Base-by-base conservation (phyloP, 129 eudicot genomes). In the Tagetes patula region DNA sequence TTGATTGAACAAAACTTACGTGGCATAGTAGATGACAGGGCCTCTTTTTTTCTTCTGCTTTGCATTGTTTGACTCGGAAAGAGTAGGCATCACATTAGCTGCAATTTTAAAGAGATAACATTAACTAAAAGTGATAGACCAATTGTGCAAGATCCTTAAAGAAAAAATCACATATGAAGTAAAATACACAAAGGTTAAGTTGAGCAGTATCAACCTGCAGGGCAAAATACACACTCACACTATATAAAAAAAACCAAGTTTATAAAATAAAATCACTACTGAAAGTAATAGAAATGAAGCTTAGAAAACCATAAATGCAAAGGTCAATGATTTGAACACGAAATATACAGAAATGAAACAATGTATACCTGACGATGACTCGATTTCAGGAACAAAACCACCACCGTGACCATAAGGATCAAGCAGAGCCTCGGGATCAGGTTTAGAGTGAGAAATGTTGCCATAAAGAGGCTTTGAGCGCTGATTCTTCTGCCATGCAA, bases 401-500 rank as follows among this genome's bases (percentile, higher is more conserved):
- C 98, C 98, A 1, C 96, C 98, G 8, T 76, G 86, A 71, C 71
- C 85, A 5, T 84, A 42, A 4, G 96, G 98, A 69, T 94, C 96
- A 1, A 76, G 37, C 2, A 73, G 32, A 6, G 96, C 96, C 82
- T 80, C 78, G 0, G 96, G 95, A 55, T 82, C 66, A 53, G 92
- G 83, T 76, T 76, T 82, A 3, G 95, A 84, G 45, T 61, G 86
- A 38, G 81, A 33, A 1, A 81, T 59, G 53, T 61, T 76, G 3
- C 83, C 75, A 13, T 56, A 48, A 3, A 42, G 53, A 69, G 60
- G 47, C 70, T 82, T 89, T 6, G 67, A 12, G 66, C 76, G 77
- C 30, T 65, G 79, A 78, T 86, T 85, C 74, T 77, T 79, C 75
- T 90, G 98, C 98, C 98, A 94, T 2, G 98, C 98, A 36, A 94